Percentiles rank a stretch among this genome's conserved stretches.
These are phyloP conservation scores for Trichoderma citrinoviride DNA, from an alignment of 2,329 filamentous ascomycete species.

Conservation along the genomic window DNA sequence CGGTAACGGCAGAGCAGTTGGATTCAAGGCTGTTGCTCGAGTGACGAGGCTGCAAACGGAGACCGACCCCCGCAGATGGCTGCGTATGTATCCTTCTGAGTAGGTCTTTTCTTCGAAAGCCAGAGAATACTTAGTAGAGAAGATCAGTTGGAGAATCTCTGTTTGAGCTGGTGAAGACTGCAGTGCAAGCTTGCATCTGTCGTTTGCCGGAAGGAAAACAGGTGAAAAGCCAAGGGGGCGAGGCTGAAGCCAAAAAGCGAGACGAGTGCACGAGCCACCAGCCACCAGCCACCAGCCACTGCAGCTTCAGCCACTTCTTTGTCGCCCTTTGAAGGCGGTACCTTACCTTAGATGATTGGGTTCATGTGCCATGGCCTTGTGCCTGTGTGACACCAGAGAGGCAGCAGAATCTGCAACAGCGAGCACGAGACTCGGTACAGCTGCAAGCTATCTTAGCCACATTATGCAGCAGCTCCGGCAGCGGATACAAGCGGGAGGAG, in stretches of 20 bases:
- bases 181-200: too few relatives aligned
- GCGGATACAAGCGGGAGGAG: neutral
- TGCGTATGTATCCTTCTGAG: neutral
- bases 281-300: too few relatives aligned
- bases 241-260: too few relatives aligned
- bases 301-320: too few relatives aligned
- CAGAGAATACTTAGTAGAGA: neutral
- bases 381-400: neutral
- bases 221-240: too few relatives aligned
- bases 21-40: neutral
- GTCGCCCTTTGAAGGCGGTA: too few relatives aligned
- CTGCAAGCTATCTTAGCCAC: neutral
- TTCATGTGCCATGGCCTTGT: neutral
- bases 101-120: neutral
- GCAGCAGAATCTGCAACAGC: conserved; percentile 3
- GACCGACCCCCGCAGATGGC: neutral
- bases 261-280: too few relatives aligned
- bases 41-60: conserved; percentile 6
- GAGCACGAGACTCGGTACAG: neutral
- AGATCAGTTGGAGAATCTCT: neutral
- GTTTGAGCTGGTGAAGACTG: too few relatives aligned
- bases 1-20: neutral
- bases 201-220: too few relatives aligned
- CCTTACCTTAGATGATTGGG: neutral
- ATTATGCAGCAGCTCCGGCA: neutral